phyloP scores from a whole-genome alignment of 2,329 filamentous ascomycete species.

The Arachnomyces sp. region DNA sequence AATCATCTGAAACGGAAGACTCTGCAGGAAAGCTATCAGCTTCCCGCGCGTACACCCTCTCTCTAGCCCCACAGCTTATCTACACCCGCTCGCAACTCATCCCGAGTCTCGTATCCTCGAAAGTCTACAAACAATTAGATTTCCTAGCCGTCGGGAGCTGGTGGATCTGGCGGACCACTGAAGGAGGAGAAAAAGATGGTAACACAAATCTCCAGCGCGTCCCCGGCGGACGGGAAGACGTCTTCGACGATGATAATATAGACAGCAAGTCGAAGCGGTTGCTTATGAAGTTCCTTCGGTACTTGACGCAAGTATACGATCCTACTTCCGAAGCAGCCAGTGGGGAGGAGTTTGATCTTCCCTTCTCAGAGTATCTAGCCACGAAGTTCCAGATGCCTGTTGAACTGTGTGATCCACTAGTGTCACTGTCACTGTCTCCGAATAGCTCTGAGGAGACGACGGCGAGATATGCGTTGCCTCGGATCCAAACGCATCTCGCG shows the following conservation, averaged over 20 bases:
- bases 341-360: constrained; percentile 46
- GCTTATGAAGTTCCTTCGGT: constrained; percentile 90
- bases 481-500: constrained; percentile 68
- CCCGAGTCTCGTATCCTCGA: constrained; percentile 75
- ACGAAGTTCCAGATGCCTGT: constrained; percentile 58
- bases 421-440: constrained; percentile 68
- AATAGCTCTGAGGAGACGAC: constrained; percentile 46
- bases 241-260: constrained; percentile 71
- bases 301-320: constrained; percentile 65
- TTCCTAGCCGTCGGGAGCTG: constrained; percentile 90
- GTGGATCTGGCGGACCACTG: constrained; percentile 55
- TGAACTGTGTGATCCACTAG: constrained; percentile 56
- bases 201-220: constrained; percentile 54
- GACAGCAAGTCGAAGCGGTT: constrained; percentile 72
- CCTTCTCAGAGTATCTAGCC: constrained; percentile 39
- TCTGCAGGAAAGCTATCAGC: constrained; percentile 24
- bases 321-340: constrained; percentile 46
- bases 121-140: constrained; percentile 79
- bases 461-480: constrained; percentile 60
- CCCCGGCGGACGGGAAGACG: constrained; percentile 82
- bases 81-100: constrained; percentile 75
- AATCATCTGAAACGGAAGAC: constrained; percentile 13
- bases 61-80: constrained; percentile 76
- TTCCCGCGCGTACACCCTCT: constrained; percentile 70
- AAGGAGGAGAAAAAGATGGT: constrained; percentile 10